Base-by-base conservation (phyloP, 2,329 filamentous ascomycete genomes). In the Neospermospora avenae region DNA sequence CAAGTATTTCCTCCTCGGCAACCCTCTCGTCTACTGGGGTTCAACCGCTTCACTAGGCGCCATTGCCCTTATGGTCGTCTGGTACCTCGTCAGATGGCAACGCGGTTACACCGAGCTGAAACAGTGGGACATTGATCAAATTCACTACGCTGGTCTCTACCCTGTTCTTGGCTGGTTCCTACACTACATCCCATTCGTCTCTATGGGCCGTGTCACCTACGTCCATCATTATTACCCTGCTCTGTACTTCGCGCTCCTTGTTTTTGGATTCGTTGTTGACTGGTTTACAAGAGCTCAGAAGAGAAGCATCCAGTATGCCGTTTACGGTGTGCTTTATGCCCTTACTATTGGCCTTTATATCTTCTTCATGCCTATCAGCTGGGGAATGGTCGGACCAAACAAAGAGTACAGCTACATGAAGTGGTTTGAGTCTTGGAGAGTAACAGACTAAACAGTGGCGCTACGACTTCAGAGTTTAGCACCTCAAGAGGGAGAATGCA, bases 171-270 rank as follows among this genome's bases (percentile, higher is more conserved):
- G 95, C 64, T 99, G 95, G 95, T 87, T 96, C 76, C 82, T 99
- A 52, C 95, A 99, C 78, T 99, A 97, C 75, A 78, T 96, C 64
- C 95, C 95, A 0, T 99, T 98, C 76, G 85, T 96, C 70, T 86
- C 95, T 72, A 99, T 99, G 96, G 95, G 92, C 11, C 91, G 95
- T 81, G 95, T 99, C 63, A 99, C 95, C 16, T 99, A 99, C 72
- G 95, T 99, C 57, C 95, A 99, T 76, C 95, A 99, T 79, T 99
- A 99, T 81, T 99, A 98, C 76, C 95, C 95, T 11, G 95, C 95
- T 10, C 84, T 99, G 11, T 99, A 98, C 80, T 99, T 98, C 75
- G 93, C 95, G 69, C 96, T 99, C 66, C 80, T 99, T 48, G 85
- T 84, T 16, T 85, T 93, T 63, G 93, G 93, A 57, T 99, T 99